Percentiles rank a stretch among this genome's conserved stretches.
These are phyloP conservation scores for Vaccinium darrowii DNA, from an alignment of 148 eudicot species.

Conservation along the genomic window DNA sequence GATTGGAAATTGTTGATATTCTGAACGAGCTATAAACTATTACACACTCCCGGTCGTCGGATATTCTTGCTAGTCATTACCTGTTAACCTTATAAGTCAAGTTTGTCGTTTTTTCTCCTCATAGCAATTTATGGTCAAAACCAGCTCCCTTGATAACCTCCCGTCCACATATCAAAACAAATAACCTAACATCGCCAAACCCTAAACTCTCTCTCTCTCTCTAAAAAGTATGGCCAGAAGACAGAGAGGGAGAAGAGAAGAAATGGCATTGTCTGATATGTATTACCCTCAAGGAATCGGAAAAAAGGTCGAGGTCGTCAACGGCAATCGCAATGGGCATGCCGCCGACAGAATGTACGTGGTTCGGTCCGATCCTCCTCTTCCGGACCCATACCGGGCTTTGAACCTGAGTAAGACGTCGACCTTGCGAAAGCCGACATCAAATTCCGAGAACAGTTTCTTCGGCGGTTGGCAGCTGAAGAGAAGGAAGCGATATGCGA, in stretches of 20 bases:
- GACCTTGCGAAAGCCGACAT: neutral
- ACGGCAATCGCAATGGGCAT: neutral
- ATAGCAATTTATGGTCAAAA: neutral
- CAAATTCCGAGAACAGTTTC: neutral
- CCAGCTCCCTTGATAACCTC: slow-evolving; percentile 3
- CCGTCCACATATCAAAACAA: neutral
- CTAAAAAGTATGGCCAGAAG: neutral
- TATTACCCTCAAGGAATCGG: neutral
- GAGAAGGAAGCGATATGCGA: slow-evolving; percentile 1
- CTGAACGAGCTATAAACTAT: too few species aligned
- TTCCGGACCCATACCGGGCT: neutral
- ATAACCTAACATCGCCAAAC: neutral
- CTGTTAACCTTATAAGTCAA: neutral
- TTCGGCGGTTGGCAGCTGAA: neutral
- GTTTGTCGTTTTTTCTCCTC: neutral
- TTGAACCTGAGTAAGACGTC: neutral
- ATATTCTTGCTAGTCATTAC: too few species aligned
- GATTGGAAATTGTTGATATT: too few species aligned
- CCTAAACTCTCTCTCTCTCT: neutral
- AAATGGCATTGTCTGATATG: neutral
- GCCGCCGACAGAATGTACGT: neutral
- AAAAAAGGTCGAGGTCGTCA: neutral
- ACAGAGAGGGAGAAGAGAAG: neutral
- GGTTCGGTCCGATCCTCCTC: neutral
- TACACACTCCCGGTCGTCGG: too few species aligned